Evolutionary conservation across 495 filamentous ascomycete genomes (phyloP).

Genomic region (Hyaloscypha variabilis): DNA sequence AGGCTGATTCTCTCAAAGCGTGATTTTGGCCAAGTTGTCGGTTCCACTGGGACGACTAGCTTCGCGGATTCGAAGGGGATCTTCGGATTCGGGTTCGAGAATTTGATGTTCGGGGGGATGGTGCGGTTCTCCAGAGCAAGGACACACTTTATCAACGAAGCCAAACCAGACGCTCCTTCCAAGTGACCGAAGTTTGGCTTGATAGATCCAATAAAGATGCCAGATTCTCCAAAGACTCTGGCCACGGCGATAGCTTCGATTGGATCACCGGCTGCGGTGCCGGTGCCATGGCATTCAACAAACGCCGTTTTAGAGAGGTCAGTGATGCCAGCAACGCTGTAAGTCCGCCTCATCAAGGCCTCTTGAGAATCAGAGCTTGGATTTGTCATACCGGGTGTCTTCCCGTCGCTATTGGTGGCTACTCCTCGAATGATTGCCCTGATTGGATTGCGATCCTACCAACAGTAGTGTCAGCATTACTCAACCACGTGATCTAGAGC

Average conservation of each 20-base stretch:
- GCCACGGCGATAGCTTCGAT: constrained; percentile 46
- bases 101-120: constrained; percentile 58
- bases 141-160: constrained; percentile 58
- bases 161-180: constrained; percentile 52
- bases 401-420: constrained; percentile 60
- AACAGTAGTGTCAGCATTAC: too few relatives aligned
- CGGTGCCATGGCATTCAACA: constrained; percentile 33
- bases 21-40: constrained; percentile 44
- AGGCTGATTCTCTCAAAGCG: constrained; percentile 44
- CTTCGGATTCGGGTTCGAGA: constrained; percentile 51
- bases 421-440: constrained; percentile 61
- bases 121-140: constrained; percentile 47
- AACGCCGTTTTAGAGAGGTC: constrained; percentile 9
- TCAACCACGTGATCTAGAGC: too few relatives aligned
- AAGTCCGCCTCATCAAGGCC: constrained; percentile 52
- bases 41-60: constrained; percentile 41
- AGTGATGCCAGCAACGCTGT: constrained; percentile 39
- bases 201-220: constrained; percentile 48
- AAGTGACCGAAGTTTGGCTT: constrained; percentile 52
- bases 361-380: constrained; percentile 61
- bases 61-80: constrained; percentile 39
- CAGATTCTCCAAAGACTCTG: neutral
- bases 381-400: constrained; percentile 49
- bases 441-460: constrained; percentile 52
- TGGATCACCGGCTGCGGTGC: constrained; percentile 43